These are phyloP conservation scores for Populus hybrid DNA, from an alignment of 441 rosid species.

Conservation along the genomic window DNA sequence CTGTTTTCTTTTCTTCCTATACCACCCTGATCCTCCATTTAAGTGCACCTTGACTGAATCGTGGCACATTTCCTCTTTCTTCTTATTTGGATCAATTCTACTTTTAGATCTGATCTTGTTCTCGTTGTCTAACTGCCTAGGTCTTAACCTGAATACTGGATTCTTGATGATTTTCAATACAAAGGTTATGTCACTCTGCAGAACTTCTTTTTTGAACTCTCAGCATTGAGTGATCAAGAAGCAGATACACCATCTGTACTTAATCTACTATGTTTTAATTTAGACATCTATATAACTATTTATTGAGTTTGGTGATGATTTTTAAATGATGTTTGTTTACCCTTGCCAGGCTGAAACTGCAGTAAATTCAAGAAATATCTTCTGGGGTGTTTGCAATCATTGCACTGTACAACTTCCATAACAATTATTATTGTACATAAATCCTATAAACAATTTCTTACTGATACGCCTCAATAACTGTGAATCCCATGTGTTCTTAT, in stretches of 20 bases:
- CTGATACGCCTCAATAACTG: neutral
- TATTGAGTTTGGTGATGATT: neutral
- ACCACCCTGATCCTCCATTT: neutral
- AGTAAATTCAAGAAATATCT: neutral
- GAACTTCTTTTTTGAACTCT: neutral
- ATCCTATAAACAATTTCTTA: neutral
- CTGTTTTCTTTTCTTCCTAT: neutral
- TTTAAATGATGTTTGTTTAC: neutral
- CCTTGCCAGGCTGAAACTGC: conserved; percentile 1
- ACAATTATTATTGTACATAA: conserved; percentile 3
- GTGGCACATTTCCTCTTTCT: neutral
- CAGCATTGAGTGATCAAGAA: neutral
- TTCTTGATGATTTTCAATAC: neutral
- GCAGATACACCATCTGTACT: neutral
- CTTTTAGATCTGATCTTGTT: neutral
- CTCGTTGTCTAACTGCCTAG: neutral
- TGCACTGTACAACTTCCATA: neutral
- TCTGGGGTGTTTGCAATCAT: neutral
- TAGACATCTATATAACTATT: no score
- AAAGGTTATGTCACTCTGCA: neutral
- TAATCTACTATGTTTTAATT: neutral
- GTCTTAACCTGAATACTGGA: neutral
- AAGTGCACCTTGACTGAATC: neutral
- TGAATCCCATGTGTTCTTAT: neutral
- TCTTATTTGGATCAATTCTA: neutral